phyloP scores from a whole-genome alignment of 306 rosid species.

The Oxytropis ochrocephala region DNA sequence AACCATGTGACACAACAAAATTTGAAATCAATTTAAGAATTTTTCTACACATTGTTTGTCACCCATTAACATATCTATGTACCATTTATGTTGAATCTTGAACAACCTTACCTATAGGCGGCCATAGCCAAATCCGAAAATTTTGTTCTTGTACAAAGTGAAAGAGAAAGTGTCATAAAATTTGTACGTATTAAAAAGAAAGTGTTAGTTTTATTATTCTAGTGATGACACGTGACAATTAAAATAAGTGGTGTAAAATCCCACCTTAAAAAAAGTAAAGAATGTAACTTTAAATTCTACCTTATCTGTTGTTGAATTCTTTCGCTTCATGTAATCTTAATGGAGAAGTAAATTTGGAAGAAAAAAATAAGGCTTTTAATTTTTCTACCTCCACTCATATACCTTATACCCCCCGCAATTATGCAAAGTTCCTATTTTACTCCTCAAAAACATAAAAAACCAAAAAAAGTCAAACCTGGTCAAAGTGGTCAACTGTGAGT shows the following conservation, averaged over 20 bases:
- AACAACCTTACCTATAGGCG: conserved; percentile 20
- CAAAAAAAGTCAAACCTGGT: too few species aligned
- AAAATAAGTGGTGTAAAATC: conserved; percentile 20
- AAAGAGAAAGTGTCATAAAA: background rate
- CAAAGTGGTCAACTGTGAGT: too few species aligned
- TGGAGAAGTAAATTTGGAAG: background rate
- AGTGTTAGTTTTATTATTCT: background rate
- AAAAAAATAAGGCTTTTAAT: too few species aligned
- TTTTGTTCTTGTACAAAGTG: background rate
- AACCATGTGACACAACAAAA: background rate
- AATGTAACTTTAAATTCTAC: background rate
- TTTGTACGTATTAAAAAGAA: background rate
- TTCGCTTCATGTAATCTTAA: background rate
- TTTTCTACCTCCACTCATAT: too few species aligned
- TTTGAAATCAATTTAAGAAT: background rate
- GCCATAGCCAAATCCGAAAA: conserved; percentile 5
- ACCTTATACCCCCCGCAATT: too few species aligned
- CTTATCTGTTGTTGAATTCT: background rate
- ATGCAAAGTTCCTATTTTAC: too few species aligned
- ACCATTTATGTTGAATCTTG: background rate
- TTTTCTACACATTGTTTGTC: background rate
- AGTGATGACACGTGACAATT: conserved; percentile 10
- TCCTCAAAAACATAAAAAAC: too few species aligned
- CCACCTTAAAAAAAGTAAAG: conserved; percentile 20
- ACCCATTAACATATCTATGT: background rate